Evolutionary conservation across 345 rosid species (phyloP).

Genomic region (Syzygium aromaticum): DNA sequence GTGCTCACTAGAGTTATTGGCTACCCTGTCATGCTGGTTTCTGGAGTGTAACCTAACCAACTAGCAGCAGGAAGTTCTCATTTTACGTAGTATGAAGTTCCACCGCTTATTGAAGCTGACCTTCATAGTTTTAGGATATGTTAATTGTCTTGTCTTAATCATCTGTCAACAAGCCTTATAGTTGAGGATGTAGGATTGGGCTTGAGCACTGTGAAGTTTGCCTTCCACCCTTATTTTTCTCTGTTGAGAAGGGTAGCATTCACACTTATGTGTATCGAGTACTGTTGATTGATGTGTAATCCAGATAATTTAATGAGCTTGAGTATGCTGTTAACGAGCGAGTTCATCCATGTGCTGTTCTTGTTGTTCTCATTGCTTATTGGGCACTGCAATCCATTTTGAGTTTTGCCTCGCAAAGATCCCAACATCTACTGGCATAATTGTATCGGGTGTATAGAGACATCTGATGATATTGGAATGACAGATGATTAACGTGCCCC

Average conservation of each 20-base stretch:
- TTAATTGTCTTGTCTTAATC: background rate
- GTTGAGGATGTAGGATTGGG: background rate
- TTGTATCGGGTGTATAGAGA: background rate
- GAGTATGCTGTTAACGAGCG: background rate
- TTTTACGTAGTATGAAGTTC: slow-evolving; percentile 31
- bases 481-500: background rate
- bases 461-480: background rate
- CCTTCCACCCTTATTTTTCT: slow-evolving; percentile 11
- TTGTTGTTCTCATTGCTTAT: background rate
- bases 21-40: slow-evolving; percentile 2
- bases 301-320: slow-evolving; percentile 5
- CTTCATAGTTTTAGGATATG: slow-evolving; percentile 9
- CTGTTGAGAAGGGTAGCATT: slow-evolving; percentile 9
- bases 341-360: background rate
- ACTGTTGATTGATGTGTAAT: slow-evolving; percentile 8
- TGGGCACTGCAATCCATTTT: background rate
- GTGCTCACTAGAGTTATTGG: slow-evolving; percentile 15
- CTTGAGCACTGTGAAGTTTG: slow-evolving; percentile 5
- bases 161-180: background rate
- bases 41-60: slow-evolving; percentile 27
- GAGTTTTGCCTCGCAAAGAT: background rate
- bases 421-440: background rate
- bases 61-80: slow-evolving; percentile 25
- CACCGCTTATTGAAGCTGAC: slow-evolving; percentile 1
- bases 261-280: slow-evolving; percentile 2